Base-by-base conservation (phyloP, 257 asterid genomes). In the Mentha longifolia region DNA sequence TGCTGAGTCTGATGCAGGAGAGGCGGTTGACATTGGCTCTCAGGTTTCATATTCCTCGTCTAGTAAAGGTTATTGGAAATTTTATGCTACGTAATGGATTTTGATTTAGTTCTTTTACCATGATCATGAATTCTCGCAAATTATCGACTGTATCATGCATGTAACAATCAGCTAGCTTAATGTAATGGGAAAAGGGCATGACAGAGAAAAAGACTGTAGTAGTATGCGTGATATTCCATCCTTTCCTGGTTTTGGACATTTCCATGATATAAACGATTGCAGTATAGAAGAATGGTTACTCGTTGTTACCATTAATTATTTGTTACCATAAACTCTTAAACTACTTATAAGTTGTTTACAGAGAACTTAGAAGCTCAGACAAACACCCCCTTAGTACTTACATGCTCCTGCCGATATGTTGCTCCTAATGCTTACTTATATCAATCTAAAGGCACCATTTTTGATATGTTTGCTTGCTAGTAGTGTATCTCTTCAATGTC, bases 11-110 rank as follows among this genome's bases (percentile, higher is more conserved):
- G 76, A 80, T 28, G 78, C 77, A 7, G 70, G 56, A 17, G 81
- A 62, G 20, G 67, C 35, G 9, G 61, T 87, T 11, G 95, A 80
- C 71, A 60, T 75, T 63, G 84, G 84, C 35, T 71, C 92, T 47
- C 84, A 82, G 74, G 82, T 76, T 15, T 74, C 89, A 5, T 73
- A 58, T 68, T 64, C 84, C 3, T 68, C 90, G 4, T 85, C 81
- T 33, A 52, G 30, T 46, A 70, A 70, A 72, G 82, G 82, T 80
- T 50, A 65, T 73, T 72, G 49, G 45, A 61, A 47, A 20, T 67
- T n/a, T 42, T 54, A n/a, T 11, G 8, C 49, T 66, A 35, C 43
- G 46, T 25, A 16, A 13, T 61, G 33, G 22, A 60, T 50, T 49
- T 33, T 5, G 63, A 49, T 28, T 46, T 50, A 49, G 13, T 42